Conservation (phyloP, 352 stramenopile species). For the Pythium myriotylum region DNA sequence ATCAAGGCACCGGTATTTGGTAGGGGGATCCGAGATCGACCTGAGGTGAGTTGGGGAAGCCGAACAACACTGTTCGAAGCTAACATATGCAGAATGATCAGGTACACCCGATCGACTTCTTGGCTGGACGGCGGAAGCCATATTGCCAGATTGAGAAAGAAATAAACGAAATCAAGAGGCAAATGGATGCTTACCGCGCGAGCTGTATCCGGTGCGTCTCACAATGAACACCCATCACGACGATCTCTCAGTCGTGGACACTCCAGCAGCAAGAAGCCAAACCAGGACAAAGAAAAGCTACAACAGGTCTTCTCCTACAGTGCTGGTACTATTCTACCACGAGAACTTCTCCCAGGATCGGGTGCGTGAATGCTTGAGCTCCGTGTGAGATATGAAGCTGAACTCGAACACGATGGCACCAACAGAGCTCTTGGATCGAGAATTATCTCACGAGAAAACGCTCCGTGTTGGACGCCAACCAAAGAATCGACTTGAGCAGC, state of each 20-base stretch:
- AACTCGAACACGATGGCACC: background rate
- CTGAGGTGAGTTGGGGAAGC: slow-evolving; percentile 48
- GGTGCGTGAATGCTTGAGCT: slow-evolving; percentile 30
- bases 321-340: slow-evolving; percentile 64
- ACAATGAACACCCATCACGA: background rate
- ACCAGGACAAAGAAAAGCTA: slow-evolving; percentile 84
- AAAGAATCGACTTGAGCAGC: slow-evolving; percentile 50
- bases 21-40: slow-evolving; percentile 23
- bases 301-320: slow-evolving; percentile 80
- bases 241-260: background rate
- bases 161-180: slow-evolving; percentile 63
- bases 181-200: slow-evolving; percentile 66
- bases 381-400: too few species aligned
- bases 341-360: slow-evolving; percentile 68
- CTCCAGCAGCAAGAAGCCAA: slow-evolving; percentile 38
- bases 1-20: slow-evolving; percentile 52
- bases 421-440: slow-evolving; percentile 60
- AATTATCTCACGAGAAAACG: slow-evolving; percentile 57
- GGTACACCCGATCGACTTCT: slow-evolving; percentile 66
- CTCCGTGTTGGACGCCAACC: slow-evolving; percentile 37
- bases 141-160: slow-evolving; percentile 81
- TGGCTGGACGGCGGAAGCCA: slow-evolving; percentile 53
- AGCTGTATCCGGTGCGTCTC: slow-evolving; percentile 50
- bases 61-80: too few species aligned
- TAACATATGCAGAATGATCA: too few species aligned